Conservation (phyloP, 371 early-diverging fungal genomes). For the Lichtheimia corymbifera region DNA sequence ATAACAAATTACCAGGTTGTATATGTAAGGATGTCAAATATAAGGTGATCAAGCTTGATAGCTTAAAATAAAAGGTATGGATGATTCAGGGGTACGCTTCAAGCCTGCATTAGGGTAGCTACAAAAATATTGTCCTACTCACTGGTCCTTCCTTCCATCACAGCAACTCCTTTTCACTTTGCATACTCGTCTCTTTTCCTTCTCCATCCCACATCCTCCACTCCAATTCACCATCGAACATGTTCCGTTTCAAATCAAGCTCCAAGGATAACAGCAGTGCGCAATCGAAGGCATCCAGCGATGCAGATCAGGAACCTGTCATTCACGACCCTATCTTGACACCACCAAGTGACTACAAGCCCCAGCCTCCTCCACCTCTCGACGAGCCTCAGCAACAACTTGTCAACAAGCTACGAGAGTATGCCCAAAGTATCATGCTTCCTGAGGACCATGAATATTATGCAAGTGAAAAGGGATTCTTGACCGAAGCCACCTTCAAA, state of each 20-base stretch:
- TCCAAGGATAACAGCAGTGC: constrained; percentile 3
- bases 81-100: too few species aligned
- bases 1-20: too few species aligned
- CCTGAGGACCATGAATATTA: constrained; percentile 51
- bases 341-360: constrained; percentile 22
- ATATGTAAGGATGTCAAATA: too few species aligned
- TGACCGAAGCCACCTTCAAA: constrained; percentile 59
- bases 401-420: constrained; percentile 44
- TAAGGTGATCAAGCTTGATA: too few species aligned
- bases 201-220: background rate
- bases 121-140: too few species aligned
- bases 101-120: too few species aligned
- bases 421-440: constrained; percentile 53
- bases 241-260: constrained; percentile 19
- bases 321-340: constrained; percentile 36
- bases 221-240: constrained; percentile 12
- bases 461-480: constrained; percentile 52
- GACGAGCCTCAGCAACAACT: constrained; percentile 45
- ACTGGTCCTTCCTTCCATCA: background rate
- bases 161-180: constrained; percentile 3
- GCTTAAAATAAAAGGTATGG: too few species aligned
- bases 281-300: constrained; percentile 13
- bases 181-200: background rate
- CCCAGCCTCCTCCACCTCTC: constrained; percentile 30
- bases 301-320: constrained; percentile 23